Conservation (phyloP, 331 rosid genomes). For the Malus hybrid region DNA sequence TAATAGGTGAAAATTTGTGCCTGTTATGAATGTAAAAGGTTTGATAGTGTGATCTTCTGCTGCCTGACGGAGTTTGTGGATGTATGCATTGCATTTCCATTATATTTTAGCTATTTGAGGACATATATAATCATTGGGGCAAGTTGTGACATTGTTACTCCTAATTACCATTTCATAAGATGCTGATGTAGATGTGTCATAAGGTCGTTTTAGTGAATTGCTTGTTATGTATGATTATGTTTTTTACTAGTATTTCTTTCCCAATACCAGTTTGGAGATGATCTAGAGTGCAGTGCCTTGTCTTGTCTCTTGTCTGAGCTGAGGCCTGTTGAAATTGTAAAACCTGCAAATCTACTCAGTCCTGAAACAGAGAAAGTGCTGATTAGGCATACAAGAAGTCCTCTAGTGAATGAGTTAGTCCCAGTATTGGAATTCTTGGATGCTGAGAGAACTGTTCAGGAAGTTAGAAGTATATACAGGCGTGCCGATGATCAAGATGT, state of each 20-base stretch:
- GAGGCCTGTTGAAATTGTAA: slow-evolving; percentile 90
- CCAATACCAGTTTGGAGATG: slow-evolving; percentile 66
- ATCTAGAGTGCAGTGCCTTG: slow-evolving; percentile 74
- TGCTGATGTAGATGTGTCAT: not conserved
- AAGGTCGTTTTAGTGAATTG: not conserved
- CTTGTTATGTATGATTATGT: not conserved
- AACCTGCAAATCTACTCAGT: slow-evolving; percentile 75
- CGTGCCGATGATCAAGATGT: slow-evolving; percentile 15
- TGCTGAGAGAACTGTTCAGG: slow-evolving; percentile 56
- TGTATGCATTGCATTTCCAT: not conserved
- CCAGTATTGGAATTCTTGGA: slow-evolving; percentile 83
- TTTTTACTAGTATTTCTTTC: slow-evolving; percentile 21
- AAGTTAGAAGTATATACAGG: slow-evolving; percentile 46
- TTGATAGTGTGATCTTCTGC: not conserved
- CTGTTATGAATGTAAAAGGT: not conserved
- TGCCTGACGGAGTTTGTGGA: not conserved
- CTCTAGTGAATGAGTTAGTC: slow-evolving; percentile 80
- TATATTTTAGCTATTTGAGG: not conserved
- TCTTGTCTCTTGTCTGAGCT: slow-evolving; percentile 79
- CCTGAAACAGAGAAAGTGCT: slow-evolving; percentile 76
- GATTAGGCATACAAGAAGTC: slow-evolving; percentile 72
- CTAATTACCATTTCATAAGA: not conserved
- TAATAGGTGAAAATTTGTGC: no score
- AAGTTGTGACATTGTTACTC: not conserved
- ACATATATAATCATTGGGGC: not conserved